phyloP scores from a whole-genome alignment of 345 rosid genomes.

The Streptanthus diversifolius region DNA sequence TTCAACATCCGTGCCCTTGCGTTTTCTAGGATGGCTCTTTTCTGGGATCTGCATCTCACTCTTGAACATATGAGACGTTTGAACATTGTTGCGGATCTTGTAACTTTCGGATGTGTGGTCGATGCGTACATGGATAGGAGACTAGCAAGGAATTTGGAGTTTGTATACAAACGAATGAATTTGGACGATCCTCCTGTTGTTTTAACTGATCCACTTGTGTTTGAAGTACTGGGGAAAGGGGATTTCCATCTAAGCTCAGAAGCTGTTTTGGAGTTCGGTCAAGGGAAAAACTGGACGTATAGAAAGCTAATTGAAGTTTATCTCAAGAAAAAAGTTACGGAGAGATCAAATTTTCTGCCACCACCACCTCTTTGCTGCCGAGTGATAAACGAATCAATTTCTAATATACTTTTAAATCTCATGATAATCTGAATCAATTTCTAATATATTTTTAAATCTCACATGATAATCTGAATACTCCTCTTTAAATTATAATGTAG shows the following conservation, averaged over 20 bases:
- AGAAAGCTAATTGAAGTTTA: slow-evolving; percentile 52
- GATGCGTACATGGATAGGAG: slow-evolving; percentile 82
- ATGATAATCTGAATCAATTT: no score
- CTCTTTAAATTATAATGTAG: no score
- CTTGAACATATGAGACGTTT: slow-evolving; percentile 75
- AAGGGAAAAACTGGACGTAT: slow-evolving; percentile 54
- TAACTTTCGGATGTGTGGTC: slow-evolving; percentile 71
- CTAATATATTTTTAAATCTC: no score
- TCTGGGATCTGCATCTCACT: slow-evolving; percentile 89
- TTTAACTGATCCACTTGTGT: slow-evolving; percentile 55
- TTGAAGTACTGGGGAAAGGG: slow-evolving; percentile 79
- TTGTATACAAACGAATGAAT: slow-evolving; percentile 51
- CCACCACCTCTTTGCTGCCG: not conserved
- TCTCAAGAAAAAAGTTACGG: slow-evolving; percentile 57
- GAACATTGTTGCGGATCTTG: slow-evolving; percentile 63
- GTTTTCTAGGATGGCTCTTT: slow-evolving; percentile 71
- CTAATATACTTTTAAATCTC: no score
- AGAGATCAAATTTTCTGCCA: slow-evolving; percentile 61
- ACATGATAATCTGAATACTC: no score
- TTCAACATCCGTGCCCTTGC: slow-evolving; percentile 74
- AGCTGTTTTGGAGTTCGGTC: slow-evolving; percentile 64
- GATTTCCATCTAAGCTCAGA: slow-evolving; percentile 73
- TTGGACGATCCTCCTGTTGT: slow-evolving; percentile 48
- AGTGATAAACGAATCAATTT: no score
- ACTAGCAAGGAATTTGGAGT: slow-evolving; percentile 62